phyloP scores from a whole-genome alignment of 768 basidiomycete genomes.

The Rhodotorula diobovata region DNA sequence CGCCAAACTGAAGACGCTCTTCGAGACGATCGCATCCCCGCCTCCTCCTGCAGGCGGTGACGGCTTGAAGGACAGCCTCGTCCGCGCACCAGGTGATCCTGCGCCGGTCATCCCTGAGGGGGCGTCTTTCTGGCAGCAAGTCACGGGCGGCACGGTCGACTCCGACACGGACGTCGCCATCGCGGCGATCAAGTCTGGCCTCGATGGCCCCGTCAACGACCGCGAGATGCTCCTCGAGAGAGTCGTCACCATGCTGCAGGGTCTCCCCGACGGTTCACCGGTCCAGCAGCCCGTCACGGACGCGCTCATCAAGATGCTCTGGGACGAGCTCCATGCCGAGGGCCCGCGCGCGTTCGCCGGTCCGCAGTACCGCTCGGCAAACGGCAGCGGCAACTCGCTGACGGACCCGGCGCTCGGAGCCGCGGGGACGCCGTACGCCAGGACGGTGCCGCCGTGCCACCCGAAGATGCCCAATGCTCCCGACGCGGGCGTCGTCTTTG shows the following conservation, averaged over 20 bases:
- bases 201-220: constrained; percentile 20
- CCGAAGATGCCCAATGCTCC: constrained; percentile 50
- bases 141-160: not conserved
- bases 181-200: not conserved
- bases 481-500: constrained; percentile 61
- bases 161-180: not conserved
- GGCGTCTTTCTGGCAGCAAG: not conserved
- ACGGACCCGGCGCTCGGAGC: constrained; percentile 66
- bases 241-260: constrained; percentile 19
- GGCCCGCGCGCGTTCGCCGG: constrained; percentile 26
- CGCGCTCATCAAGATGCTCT: constrained; percentile 17
- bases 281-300: constrained; percentile 10
- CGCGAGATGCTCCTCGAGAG: constrained; percentile 24
- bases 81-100: not conserved
- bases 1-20: not conserved
- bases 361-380: constrained; percentile 58
- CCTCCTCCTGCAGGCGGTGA: not conserved
- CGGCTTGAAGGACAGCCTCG: not conserved
- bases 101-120: not conserved
- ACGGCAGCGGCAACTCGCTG: constrained; percentile 73
- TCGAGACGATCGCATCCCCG: not conserved
- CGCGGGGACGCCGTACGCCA: constrained; percentile 56
- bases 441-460: constrained; percentile 19
- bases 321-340: constrained; percentile 60
- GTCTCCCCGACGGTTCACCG: constrained; percentile 18